Evolutionary conservation across 164 flowering plant genomes (phyloP).

Genomic region (Paratinospora sagittata): DNA sequence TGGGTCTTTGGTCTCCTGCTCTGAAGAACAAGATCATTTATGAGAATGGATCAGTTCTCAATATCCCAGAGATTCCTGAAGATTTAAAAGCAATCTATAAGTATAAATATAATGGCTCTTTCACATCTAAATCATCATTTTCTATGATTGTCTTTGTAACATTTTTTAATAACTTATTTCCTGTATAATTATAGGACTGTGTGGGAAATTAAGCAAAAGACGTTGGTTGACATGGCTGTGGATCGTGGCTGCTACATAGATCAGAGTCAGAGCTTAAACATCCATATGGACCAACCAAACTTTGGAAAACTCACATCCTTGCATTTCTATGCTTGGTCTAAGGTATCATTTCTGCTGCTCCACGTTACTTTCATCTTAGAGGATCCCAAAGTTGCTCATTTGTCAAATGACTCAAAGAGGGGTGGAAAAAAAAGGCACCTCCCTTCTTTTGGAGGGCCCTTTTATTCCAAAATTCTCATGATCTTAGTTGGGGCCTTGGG

Average conservation of each 20-base stretch:
- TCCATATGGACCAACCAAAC: constrained; percentile 94
- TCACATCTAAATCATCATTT: not conserved
- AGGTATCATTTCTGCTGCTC: constrained; percentile 32
- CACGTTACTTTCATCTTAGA: not conserved
- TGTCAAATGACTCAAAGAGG: too few species aligned
- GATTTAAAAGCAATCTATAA: constrained; percentile 71
- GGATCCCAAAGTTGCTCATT: too few species aligned
- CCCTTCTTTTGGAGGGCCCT: not conserved
- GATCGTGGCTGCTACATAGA: constrained; percentile 94
- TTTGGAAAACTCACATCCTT: constrained; percentile 89
- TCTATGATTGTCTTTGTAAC: not conserved
- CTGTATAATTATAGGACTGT: constrained; percentile 49
- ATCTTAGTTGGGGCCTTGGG: too few species aligned
- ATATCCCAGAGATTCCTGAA: constrained; percentile 64
- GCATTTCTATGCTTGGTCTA: constrained; percentile 90
- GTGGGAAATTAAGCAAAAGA: constrained; percentile 96
- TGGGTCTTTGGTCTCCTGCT: constrained; percentile 91
- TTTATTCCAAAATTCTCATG: not conserved
- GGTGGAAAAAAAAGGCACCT: not conserved
- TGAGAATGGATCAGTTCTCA: constrained; percentile 79
- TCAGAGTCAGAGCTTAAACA: constrained; percentile 95
- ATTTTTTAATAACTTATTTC: not conserved
- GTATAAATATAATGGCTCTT: constrained; percentile 23
- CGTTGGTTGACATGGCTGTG: constrained; percentile 93
- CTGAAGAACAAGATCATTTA: constrained; percentile 79